A percentile compares a stretch with the other conserved stretches of the same genome.
Evolutionary conservation across 768 basidiomycete species (phyloP).

Genomic region (Boletus pseudopeckii): DNA sequence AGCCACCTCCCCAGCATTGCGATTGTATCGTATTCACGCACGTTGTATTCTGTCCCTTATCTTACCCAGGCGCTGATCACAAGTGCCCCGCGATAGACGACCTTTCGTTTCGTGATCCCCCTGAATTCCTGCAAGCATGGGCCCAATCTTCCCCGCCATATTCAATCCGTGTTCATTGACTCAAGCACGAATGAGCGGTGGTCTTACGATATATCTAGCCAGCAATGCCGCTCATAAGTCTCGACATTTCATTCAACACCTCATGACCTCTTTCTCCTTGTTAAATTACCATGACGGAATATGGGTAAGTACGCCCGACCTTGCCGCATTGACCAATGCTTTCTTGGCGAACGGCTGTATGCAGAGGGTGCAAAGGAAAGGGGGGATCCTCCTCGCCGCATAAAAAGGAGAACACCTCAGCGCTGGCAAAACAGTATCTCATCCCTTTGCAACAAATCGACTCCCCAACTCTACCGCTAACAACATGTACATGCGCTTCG

Average conservation of each 20-base stretch:
- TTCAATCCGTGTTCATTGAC: too few species aligned
- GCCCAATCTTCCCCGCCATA: neutral
- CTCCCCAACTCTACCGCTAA: neutral
- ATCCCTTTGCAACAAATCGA: neutral
- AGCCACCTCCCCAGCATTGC: too few species aligned
- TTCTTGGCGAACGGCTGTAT: neutral
- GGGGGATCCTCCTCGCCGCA: neutral
- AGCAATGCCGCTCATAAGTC: neutral
- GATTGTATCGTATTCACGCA: too few species aligned
- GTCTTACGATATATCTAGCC: neutral
- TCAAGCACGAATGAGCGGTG: neutral
- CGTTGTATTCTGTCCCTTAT: neutral
- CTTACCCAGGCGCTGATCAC: neutral
- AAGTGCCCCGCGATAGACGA: neutral
- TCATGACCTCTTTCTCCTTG: neutral
- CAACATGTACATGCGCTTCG: conserved; percentile 8
- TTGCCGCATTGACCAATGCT: neutral
- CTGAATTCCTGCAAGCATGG: neutral
- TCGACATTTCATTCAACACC: neutral
- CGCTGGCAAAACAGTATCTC: neutral
- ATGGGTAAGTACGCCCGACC: neutral
- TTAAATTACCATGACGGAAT: neutral
- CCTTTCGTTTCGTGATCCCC: neutral
- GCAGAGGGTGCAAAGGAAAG: neutral
- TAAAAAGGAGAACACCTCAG: conserved; percentile 4